Evolutionary conservation across 306 rosid species (phyloP).

Genomic region (Trifolium dubium): DNA sequence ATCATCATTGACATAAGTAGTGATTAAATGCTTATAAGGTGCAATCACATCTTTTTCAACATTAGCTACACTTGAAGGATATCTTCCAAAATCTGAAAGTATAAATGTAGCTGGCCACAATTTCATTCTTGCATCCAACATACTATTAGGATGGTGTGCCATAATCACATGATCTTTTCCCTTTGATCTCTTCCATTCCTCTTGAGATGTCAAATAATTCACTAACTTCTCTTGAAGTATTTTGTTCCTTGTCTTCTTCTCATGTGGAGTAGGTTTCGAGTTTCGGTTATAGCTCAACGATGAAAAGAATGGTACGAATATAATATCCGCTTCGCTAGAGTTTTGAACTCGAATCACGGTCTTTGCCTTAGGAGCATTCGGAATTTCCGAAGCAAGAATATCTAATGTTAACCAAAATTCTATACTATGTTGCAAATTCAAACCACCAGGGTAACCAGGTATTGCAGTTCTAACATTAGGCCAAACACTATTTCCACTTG

Average conservation of each 20-base stretch:
- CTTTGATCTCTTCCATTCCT: slow-evolving; percentile 73
- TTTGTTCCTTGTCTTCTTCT: slow-evolving; percentile 55
- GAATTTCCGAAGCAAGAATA: slow-evolving; percentile 73
- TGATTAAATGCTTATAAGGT: slow-evolving; percentile 72
- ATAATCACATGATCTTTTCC: slow-evolving; percentile 78
- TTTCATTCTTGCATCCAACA: slow-evolving; percentile 66
- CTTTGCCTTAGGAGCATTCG: slow-evolving; percentile 46
- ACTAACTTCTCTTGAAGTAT: slow-evolving; percentile 64
- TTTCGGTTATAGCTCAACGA: slow-evolving; percentile 68
- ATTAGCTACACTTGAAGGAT: slow-evolving; percentile 72
- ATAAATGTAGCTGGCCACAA: slow-evolving; percentile 79
- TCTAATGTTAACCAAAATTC: slow-evolving; percentile 84
- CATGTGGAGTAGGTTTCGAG: slow-evolving; percentile 45
- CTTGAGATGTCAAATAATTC: slow-evolving; percentile 53
- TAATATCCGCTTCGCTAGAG: slow-evolving; percentile 70
- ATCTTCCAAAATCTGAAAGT: slow-evolving; percentile 85
- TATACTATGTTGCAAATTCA: slow-evolving; percentile 82
- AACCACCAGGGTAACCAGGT: slow-evolving; percentile 75
- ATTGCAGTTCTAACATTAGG: slow-evolving; percentile 60
- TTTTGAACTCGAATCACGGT: slow-evolving; percentile 62
- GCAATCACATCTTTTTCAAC: slow-evolving; percentile 84
- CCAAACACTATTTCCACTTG: slow-evolving; percentile 60
- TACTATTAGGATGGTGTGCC: slow-evolving; percentile 90
- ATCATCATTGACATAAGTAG: slow-evolving; percentile 57
- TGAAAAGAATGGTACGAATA: slow-evolving; percentile 82